Evolutionary conservation across 2,329 filamentous ascomycete genomes (phyloP).

Genomic region (Aspergillus sp.): DNA sequence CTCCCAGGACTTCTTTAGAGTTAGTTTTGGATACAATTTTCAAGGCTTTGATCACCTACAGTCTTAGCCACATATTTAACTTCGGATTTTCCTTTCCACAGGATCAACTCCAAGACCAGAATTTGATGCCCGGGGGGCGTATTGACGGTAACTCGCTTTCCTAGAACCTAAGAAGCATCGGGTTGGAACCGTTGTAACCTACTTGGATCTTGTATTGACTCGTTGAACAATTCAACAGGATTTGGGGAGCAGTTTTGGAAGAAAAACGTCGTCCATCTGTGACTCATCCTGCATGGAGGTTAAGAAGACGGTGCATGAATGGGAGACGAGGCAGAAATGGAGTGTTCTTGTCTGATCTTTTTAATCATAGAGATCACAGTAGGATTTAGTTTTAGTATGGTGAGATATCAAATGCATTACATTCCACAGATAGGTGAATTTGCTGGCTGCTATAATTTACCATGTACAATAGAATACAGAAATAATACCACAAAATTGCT

Average conservation of each 20-base stretch:
- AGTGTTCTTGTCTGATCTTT: no score
- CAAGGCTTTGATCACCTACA: not conserved
- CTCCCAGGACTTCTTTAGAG: not conserved
- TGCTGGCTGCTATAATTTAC: no score
- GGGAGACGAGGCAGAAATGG: no score
- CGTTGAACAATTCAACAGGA: not conserved
- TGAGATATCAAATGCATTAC: no score
- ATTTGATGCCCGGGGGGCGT: constrained; percentile 3
- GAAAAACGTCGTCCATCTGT: not conserved
- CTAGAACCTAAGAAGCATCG: constrained; percentile 1
- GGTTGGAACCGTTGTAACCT: constrained; percentile 1
- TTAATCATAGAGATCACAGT: no score
- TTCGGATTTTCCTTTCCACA: not conserved
- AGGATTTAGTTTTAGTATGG: no score
- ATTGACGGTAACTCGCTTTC: constrained; percentile 3
- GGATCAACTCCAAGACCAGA: constrained; percentile 1
- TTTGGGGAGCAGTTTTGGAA: not conserved
- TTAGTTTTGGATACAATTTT: not conserved
- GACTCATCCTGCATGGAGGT: not conserved
- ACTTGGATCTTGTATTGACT: not conserved
- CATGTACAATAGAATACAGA: no score
- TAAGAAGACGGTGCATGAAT: no score
- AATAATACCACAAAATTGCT: no score
- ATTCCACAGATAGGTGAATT: no score
- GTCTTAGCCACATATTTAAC: constrained; percentile 2